A percentile compares a stretch with the other conserved stretches of the same genome.
Conservation (phyloP, 2,329 filamentous ascomycete species). For the Aspergillus pseudotamarii region DNA sequence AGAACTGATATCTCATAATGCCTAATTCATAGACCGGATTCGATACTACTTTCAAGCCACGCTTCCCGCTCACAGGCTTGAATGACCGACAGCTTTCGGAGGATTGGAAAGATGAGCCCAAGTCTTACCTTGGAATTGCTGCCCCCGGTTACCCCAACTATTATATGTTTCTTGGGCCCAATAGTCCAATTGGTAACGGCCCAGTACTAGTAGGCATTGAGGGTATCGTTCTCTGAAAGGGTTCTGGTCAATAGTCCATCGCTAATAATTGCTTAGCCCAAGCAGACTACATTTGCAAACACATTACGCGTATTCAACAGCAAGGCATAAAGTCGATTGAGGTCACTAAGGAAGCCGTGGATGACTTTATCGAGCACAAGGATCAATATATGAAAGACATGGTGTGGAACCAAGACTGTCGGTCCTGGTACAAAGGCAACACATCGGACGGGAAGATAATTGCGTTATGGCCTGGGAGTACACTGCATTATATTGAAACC, state of each 20-base stretch:
- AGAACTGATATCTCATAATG: no score
- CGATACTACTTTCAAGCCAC: conserved; percentile 42
- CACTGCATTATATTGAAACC: conserved; percentile 27
- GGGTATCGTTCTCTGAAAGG: neutral
- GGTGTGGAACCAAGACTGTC: conserved; percentile 38
- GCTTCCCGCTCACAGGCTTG: conserved; percentile 47
- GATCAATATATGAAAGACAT: conserved; percentile 38
- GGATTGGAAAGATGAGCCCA: conserved; percentile 44
- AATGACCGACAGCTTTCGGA: conserved; percentile 48
- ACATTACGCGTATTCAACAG: conserved; percentile 30
- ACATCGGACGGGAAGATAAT: conserved; percentile 20
- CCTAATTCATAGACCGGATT: conserved; percentile 14
- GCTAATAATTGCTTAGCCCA: conserved; percentile 22
- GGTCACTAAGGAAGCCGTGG: conserved; percentile 38
- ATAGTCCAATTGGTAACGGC: conserved; percentile 48
- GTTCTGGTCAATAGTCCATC: no score
- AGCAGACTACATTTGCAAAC: conserved; percentile 49
- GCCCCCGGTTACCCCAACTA: conserved; percentile 54
- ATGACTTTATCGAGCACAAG: conserved; percentile 35
- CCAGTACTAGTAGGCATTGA: conserved; percentile 38
- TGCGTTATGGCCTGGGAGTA: conserved; percentile 26
- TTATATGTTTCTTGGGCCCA: conserved; percentile 36
- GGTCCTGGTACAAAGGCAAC: conserved; percentile 40
- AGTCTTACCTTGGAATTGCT: conserved; percentile 51
- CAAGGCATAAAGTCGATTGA: conserved; percentile 37